These are phyloP conservation scores for Dactylellina parvicollis DNA, from an alignment of 2,329 filamentous ascomycete genomes.

Conservation along the genomic window DNA sequence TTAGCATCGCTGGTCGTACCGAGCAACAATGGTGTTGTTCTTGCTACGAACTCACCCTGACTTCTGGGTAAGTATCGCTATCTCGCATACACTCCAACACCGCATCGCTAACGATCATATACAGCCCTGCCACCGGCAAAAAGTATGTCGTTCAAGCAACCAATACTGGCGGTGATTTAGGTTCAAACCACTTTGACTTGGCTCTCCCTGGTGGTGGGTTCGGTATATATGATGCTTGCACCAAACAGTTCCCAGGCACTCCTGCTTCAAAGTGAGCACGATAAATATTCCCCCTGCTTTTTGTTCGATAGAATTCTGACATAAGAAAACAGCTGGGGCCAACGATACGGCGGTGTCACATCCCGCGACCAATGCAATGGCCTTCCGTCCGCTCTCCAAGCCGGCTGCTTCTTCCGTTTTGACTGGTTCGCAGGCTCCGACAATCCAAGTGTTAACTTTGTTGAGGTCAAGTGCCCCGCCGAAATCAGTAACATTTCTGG, in stretches of 20 bases:
- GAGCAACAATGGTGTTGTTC: conserved; percentile 74
- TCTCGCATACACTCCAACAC: neutral
- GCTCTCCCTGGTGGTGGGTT: conserved; percentile 63
- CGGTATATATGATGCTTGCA: conserved; percentile 68
- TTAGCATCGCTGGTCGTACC: conserved; percentile 67
- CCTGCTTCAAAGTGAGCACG: conserved; percentile 40
- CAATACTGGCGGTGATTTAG: conserved; percentile 71
- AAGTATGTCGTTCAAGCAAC: conserved; percentile 73
- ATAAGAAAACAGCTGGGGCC: conserved; percentile 67
- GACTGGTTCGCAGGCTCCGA: conserved; percentile 72
- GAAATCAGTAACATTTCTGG: conserved; percentile 60
- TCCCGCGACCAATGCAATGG: conserved; percentile 66
- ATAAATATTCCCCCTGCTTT: neutral
- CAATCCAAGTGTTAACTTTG: conserved; percentile 68
- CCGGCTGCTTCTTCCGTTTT: conserved; percentile 72
- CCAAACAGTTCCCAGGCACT: conserved; percentile 62
- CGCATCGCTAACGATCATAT: conserved; percentile 52
- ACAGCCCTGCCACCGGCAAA: conserved; percentile 68
- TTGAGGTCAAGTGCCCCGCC: conserved; percentile 68
- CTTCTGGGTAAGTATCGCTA: conserved; percentile 57
- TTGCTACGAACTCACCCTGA: conserved; percentile 72
- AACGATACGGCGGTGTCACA: conserved; percentile 69
- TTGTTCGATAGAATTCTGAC: conserved; percentile 47
- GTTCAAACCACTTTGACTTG: conserved; percentile 70
- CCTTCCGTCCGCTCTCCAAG: conserved; percentile 68